Evolutionary conservation across 1,284 basidiomycete genomes (phyloP), one percentile per base, ranked within the genome.

Genomic region (Trichosporon sp.): DNA sequence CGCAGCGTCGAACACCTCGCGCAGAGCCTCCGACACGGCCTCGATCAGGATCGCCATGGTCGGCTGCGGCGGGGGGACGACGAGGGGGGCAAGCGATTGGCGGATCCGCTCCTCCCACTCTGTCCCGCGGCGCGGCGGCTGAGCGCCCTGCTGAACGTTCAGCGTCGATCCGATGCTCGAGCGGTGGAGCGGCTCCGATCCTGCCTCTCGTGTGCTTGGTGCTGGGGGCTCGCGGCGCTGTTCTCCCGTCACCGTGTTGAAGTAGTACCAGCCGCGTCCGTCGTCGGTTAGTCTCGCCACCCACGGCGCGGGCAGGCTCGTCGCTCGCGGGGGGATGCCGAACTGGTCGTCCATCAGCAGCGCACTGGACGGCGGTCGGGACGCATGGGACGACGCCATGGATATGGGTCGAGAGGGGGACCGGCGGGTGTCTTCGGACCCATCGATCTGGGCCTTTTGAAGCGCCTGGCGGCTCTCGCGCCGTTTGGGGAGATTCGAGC

Each of bases 191-290:
- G 56, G 27, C 27, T 60, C 11, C 13, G 64, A 44, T 47, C 70
- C 60, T 64, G 70, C 38, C 27, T 64, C 23, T 9, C 64, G 21
- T 38, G 66, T 8, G 64, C 64, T 38, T 62, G 58, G 32, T 29
- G 66, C 32, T 3, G 72, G 79, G 7, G 72, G 71, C 29, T 80
- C 75, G 65, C 90, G 89, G 38, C 88, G 83, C 1, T 87, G 88
- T 70, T 88, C 85, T 25, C 90, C 90, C 67, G 90, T 91, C 18
- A 86, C 77, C 73, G 87, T 88, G 84, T 95, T 94, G 79, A 87
- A 82, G 80, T 92, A 95, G 80, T 89, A 92, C 80, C 90, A 92
- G 1, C 89, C 88, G 79, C 88, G 84, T n/a, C 92, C 92, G 76
- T 95, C 93, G 75, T 94, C 91, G 25, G 90, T 90, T 63, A 93